Percentiles rank a stretch among this genome's conserved stretches.
Evolutionary conservation across 1,139 yeast genomes (phyloP).

Genomic region (Protomyces inouyei): DNA sequence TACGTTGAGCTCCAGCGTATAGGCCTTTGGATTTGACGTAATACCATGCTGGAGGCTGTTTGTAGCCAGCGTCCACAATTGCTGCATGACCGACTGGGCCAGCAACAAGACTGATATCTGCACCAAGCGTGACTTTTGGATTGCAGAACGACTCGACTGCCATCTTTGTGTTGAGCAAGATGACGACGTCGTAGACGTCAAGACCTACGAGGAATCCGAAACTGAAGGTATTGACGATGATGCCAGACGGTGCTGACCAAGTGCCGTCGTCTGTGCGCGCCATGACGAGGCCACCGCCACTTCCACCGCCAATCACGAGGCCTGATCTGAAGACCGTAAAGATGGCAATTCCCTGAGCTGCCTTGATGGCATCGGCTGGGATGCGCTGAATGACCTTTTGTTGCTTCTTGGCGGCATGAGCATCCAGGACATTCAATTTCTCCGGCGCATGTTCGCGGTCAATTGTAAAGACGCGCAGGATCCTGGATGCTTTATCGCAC

Average conservation of each 20-base stretch:
- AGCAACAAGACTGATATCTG: constrained; percentile 15
- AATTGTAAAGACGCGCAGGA: constrained; percentile 19
- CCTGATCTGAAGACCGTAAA: constrained; percentile 26
- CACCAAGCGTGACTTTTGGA: constrained; percentile 21
- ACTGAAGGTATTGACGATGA: constrained; percentile 19
- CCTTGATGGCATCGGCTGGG: constrained; percentile 16
- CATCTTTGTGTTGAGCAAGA: constrained; percentile 5
- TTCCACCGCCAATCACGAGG: constrained; percentile 12
- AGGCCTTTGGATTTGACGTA: constrained; percentile 24
- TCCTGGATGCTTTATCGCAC: constrained; percentile 22
- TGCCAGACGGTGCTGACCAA: constrained; percentile 20
- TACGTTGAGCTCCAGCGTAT: constrained; percentile 23
- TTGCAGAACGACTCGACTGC: constrained; percentile 20
- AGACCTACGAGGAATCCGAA: constrained; percentile 21
- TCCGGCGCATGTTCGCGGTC: constrained; percentile 7
- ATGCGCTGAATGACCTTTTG: constrained; percentile 22
- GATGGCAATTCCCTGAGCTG: constrained; percentile 25
- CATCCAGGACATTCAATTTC: constrained; percentile 4
- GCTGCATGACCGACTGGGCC: constrained; percentile 20
- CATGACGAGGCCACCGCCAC: constrained; percentile 20
- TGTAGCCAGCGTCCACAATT: constrained; percentile 14
- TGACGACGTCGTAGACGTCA: constrained; percentile 25
- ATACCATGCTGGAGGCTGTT: constrained; percentile 20
- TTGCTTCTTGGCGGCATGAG: constrained; percentile 15
- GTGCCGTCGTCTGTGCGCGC: constrained; percentile 17